Base-by-base conservation (phyloP, 139 green algal genomes). In the Picochlorum sp. region DNA sequence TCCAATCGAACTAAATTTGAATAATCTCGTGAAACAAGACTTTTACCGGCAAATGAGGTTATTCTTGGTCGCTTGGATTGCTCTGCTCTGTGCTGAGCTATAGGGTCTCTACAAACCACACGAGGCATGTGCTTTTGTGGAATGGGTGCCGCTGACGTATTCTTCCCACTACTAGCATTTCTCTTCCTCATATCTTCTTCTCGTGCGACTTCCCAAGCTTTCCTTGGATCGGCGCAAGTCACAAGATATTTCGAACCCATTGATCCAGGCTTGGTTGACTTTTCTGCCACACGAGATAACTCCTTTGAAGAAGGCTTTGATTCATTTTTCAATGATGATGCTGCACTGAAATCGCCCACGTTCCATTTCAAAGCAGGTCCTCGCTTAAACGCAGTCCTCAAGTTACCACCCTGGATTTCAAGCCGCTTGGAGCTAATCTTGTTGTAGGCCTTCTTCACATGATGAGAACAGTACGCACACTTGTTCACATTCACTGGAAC, bases 391-490 rank as follows among this genome's bases (percentile, higher is more conserved):
- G 71, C 71, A 15, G 58, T 72, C 31, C 70, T 65, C 23, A 77
- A 20, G 34, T 66, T 65, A 59, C 28, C 57, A 8, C 26, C 61
- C 34, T 77, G 65, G 23, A 77, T 62, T 51, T 77, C 71, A 26
- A 55, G 57, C 18, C 71, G 59, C 2, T 34, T 66, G 16, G 65
- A 65, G 51, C 60, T 54, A 7, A 77, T 31, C 23, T 52, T 24
- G 44, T 77, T 77, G 49, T 70, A 73, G 45, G 73, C 63, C 6
- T 41, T 54, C 50, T 74, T 37, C 23, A 84, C 75, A 47, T 84
- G 77, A 61, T 73, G 70, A 16, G 69, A 62, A 62, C 77, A 84
- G 63, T 68, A 84, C 13, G 65, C 63, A 49, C 77, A 84, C 16
- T 55, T 67, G 21, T 26, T 37, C 11, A 58, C 63, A 62, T 84